A percentile compares a stretch with the other conserved stretches of the same genome.
Conservation (phyloP, 805 yeast genomes). For the Candida palmyrensis region DNA sequence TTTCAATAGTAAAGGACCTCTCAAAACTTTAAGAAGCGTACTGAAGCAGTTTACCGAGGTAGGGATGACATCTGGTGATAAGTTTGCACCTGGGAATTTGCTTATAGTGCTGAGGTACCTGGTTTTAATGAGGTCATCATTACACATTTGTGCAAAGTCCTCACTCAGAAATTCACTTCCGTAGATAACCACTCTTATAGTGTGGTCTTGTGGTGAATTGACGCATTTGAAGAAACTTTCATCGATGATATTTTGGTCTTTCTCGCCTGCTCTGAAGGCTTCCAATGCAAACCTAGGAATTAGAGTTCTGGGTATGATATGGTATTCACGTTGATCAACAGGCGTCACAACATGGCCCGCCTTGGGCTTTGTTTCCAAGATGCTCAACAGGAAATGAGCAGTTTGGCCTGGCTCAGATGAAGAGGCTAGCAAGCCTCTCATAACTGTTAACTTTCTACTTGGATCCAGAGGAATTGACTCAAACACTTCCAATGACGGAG, state of each 20-base stretch:
- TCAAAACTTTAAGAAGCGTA: conserved; percentile 58
- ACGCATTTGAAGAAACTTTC: conserved; percentile 29
- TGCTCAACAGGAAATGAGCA: conserved; percentile 26
- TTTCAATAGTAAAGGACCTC: conserved; percentile 54
- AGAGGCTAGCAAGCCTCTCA: conserved; percentile 26
- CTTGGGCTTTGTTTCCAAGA: conserved; percentile 18
- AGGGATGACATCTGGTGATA: conserved; percentile 38
- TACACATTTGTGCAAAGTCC: conserved; percentile 43
- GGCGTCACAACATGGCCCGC: conserved; percentile 11
- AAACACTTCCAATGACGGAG: conserved; percentile 24
- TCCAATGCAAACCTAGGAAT: neutral
- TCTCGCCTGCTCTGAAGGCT: conserved; percentile 1
- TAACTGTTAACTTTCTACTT: conserved; percentile 14
- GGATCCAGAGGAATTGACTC: conserved; percentile 7
- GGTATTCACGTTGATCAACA: conserved; percentile 33
- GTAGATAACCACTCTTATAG: conserved; percentile 49
- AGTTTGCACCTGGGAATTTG: conserved; percentile 18
- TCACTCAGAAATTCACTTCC: conserved; percentile 44
- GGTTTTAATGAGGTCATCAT: conserved; percentile 42
- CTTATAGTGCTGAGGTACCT: conserved; percentile 42
- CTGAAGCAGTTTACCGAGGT: conserved; percentile 52
- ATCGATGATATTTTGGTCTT: conserved; percentile 27
- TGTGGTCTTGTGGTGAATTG: conserved; percentile 19
- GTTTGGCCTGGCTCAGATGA: conserved; percentile 7
- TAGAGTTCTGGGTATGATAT: conserved; percentile 17